Conservation (phyloP, 495 filamentous ascomycete species). For the Hypomontagnella monticulosa region DNA sequence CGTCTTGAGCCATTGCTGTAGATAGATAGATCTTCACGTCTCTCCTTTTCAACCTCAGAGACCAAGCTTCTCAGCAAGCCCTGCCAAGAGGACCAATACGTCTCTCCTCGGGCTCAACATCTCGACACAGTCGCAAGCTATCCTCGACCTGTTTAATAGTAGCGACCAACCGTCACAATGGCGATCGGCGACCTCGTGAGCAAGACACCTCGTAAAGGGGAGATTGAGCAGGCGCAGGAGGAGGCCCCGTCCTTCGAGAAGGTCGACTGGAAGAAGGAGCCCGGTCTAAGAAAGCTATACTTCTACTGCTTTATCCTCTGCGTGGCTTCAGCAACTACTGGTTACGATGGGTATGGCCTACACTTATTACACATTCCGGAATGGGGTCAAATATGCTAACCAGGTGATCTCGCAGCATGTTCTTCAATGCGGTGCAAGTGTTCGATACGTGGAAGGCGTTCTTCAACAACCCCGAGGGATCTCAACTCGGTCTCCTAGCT, state of each 20-base stretch:
- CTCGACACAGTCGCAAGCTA: constrained; percentile 16
- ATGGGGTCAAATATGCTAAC: constrained; percentile 20
- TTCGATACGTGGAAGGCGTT: constrained; percentile 60
- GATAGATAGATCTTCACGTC: constrained; percentile 17
- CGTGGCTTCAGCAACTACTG: constrained; percentile 69
- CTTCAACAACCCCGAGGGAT: constrained; percentile 62
- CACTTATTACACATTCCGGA: background rate
- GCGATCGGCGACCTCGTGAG: constrained; percentile 43
- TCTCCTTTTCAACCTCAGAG: constrained; percentile 24
- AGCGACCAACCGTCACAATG: constrained; percentile 30
- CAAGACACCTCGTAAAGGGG: constrained; percentile 50
- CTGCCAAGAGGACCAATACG: constrained; percentile 7
- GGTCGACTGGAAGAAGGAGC: constrained; percentile 68
- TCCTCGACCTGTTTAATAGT: background rate
- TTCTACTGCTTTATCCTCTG: constrained; percentile 66
- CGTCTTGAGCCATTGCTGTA: constrained; percentile 12
- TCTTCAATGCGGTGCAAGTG: constrained; percentile 65
- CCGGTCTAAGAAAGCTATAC: constrained; percentile 69
- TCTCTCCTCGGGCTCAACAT: constrained; percentile 6
- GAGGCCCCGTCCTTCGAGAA: constrained; percentile 67
- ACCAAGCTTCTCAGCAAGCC: constrained; percentile 23
- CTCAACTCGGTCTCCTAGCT: constrained; percentile 68
- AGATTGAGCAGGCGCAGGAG: constrained; percentile 52
- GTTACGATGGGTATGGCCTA: constrained; percentile 68
- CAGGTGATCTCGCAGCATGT: constrained; percentile 52